Base-by-base conservation (phyloP, 805 yeast genomes). In the Sugiyamaella floridensis region DNA sequence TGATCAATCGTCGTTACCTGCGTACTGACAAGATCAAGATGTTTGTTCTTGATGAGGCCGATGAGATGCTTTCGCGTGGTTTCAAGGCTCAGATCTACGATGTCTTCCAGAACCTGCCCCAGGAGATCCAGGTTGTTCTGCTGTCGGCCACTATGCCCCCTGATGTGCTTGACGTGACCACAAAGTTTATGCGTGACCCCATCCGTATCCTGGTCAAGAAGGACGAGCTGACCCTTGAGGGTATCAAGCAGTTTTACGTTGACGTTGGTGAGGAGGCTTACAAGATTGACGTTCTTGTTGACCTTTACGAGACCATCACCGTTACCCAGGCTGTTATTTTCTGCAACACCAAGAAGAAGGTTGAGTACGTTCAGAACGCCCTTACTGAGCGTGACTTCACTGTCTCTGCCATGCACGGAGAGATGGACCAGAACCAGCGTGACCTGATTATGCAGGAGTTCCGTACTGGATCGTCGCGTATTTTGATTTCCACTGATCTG, bases 291-390 rank as follows among this genome's bases (percentile, higher is more conserved):
- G 87, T 96, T 51, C 75, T 93, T 63, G 86, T 95, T 69, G 99
- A 93, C 71, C 75, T 93, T 62, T 93, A 93, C 75, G 99, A 92
- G 73, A 85, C 96, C 52, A 77, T 93, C 65, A 86, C 97, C 45
- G 88, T 93, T 64, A 92, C 98, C 51, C 99, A 93, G 73, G 95
- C 97, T 48, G 98, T 93, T 58, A 93, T 93, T 51, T 93, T 93
- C 79, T 93, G 99, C 76, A 93, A 93, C 78, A 90, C 98, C 60
- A 86, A 92, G 74, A 79, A 85, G 71, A 92, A 92, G 78, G 99
- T 92, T 60, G 96, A 89, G 71, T 86, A 86, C 84, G 79, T 93
- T 53, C 77, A 95, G 51, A 85, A 81, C 52, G 84, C 86, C 69
- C 81, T 92, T 78, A 80, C 79, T 51, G 82, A 77, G 58, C 80